Evolutionary conservation across 495 filamentous ascomycete species (phyloP), one percentile per base, ranked within the genome.

Genomic region (Oidiodendron maius): DNA sequence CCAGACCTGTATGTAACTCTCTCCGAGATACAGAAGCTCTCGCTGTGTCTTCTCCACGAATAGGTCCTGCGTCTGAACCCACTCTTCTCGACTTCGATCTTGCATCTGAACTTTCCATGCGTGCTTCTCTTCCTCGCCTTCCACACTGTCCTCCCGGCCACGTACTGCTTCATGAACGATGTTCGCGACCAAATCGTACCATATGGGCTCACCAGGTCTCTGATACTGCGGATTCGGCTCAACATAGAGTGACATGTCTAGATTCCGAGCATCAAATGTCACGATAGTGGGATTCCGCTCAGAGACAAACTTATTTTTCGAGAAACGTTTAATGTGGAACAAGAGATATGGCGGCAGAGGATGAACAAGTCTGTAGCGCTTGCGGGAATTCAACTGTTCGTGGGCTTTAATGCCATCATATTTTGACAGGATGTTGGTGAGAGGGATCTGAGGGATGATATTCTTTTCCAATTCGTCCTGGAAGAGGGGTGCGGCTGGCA

Each of bases 261-360:
- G 78, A 21, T 80, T 82, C 48, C 84, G 76, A 3, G 83, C 80
- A 47, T 87, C 85, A 67, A 97, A 96, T 8, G 91, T 96, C 46
- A 99, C 93, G 61, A 99, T 99, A 0, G 94, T 97, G 3, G 91
- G 93, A 65, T 97, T 99, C 26, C 93, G 85, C 67, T 99, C 94
- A 3, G 82, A 72, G 23, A 97, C 88, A 64, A 97, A 97, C 53
- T 95, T 91, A 72, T 99, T 99, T 49, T 83, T 79, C 58, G 80
- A 86, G 77, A 99, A 99, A 34, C 93, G 87, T 66, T 97, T 97
- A 72, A 99, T 83, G 68, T 97, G 91, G 70, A 98, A 91, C 28
- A 94, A 72, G 15, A 98, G 77, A 58, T 84, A 97, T 1, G 91
- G 94, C 0, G 93, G 93, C 0, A 97, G 75, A 1, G 94, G 94